Conservation (phyloP, 2,329 filamentous ascomycete species). For the Albifimbria verrucaria region DNA sequence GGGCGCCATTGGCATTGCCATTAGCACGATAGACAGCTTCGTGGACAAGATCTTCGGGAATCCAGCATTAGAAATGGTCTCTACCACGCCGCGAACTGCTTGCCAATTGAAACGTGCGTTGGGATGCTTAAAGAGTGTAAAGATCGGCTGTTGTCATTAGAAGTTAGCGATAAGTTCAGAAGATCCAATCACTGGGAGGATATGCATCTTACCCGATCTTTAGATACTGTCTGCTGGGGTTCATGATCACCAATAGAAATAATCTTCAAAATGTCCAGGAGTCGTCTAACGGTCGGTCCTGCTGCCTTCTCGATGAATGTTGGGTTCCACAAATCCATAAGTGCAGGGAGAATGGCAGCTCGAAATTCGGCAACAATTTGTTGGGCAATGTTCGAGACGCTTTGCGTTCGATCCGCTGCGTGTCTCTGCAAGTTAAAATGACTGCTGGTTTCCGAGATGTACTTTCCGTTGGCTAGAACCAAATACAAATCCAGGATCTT, state of each 20-base stretch:
- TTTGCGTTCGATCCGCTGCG: constrained; percentile 38
- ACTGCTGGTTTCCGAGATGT: constrained; percentile 72
- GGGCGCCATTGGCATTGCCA: constrained; percentile 56
- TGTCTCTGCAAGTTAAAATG: constrained; percentile 42
- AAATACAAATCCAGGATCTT: constrained; percentile 82
- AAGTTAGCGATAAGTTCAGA: too few relatives aligned
- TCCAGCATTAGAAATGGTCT: constrained; percentile 27
- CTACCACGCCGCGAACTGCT: constrained; percentile 25
- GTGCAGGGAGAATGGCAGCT: constrained; percentile 71
- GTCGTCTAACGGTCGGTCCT: constrained; percentile 69
- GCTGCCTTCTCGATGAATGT: constrained; percentile 77
- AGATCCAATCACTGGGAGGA: constrained; percentile 2
- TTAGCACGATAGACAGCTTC: constrained; percentile 85
- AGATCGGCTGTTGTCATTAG: constrained; percentile 16
- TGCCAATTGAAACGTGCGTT: constrained; percentile 46
- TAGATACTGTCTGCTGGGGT: constrained; percentile 54
- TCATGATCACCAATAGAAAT: constrained; percentile 79
- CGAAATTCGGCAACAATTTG: constrained; percentile 88
- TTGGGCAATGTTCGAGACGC: constrained; percentile 44
- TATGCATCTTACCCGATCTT: constrained; percentile 51
- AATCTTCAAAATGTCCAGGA: constrained; percentile 79
- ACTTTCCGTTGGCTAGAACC: constrained; percentile 72
- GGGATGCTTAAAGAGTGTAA: constrained; percentile 41
- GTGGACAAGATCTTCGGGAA: constrained; percentile 58
- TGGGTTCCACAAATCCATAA: constrained; percentile 81